Evolutionary conservation across 495 filamentous ascomycete genomes (phyloP), one percentile per base, ranked within the genome.

Genomic region (Trichoderma virens): DNA sequence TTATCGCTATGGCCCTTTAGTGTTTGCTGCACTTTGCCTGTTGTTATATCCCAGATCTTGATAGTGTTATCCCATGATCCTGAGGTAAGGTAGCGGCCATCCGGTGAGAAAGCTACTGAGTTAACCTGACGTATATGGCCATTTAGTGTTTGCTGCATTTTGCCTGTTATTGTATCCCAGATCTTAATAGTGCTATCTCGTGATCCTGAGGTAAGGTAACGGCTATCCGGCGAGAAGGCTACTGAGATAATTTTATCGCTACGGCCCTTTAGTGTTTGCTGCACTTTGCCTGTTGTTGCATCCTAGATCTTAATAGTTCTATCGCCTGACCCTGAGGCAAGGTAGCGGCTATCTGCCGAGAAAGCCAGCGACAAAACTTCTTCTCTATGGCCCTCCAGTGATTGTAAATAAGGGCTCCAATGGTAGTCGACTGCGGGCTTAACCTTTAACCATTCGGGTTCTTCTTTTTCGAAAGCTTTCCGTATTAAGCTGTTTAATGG

Each of bases 41-140:
- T 67, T 3, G 20, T 65, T 28, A 6, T 63, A 65, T 61, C 27
- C 59, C 59, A 61, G 31, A 61, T 32, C 20, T 38, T 27, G 28
- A 61, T 35, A 35, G 31, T 35, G 2, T 18, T 34, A 16, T 61
- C 59, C 9, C n/a, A 4, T 20, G 59, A 61, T 3, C 59, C 59
- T 34, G 59, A 61, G 8, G 31, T 28, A 16, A 61, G 23, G 8
- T 61, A 32, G 2, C 8, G 25, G 28, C 59, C 59, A 34, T n/a
- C n/a, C n/a, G n/a, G n/a, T n/a, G n/a, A n/a, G n/a, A n/a, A n/a
- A n/a, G n/a, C n/a, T n/a, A n/a, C 59, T 16, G 30, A 61, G 4
- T 14, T 31, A 30, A 61, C 59, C 20, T 4, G 13, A 32, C 30
- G 5, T 0, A 0, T 6, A 61, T 61, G 59, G 28, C 59, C 59